Conservation (phyloP, 345 rosid genomes). For the Euphorbia peplus region DNA sequence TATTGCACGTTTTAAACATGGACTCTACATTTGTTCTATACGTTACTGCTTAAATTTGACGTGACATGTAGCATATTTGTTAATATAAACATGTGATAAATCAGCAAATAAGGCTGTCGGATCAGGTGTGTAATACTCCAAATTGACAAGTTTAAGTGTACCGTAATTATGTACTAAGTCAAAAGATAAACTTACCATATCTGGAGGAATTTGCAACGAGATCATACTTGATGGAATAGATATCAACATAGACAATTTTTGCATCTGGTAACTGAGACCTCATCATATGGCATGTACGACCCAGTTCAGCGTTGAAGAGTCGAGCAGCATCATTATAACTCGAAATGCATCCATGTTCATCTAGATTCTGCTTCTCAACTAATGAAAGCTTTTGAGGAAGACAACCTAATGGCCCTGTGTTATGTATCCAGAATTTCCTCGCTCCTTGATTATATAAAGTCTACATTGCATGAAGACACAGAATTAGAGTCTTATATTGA, state of each 20-base stretch:
- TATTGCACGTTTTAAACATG: no score
- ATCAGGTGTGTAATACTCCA: no score
- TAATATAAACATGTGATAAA: no score
- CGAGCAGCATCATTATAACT: conserved; percentile 60
- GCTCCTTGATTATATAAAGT: conserved; percentile 59
- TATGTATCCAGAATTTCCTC: conserved; percentile 83
- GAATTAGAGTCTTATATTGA: neutral
- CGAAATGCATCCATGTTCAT: conserved; percentile 53
- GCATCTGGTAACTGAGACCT: conserved; percentile 50
- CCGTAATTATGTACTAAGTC: no score
- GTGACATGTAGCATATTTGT: no score
- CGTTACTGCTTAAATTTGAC: no score
- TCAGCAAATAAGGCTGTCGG: no score
- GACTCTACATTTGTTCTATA: neutral
- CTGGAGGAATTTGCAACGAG: conserved; percentile 58
- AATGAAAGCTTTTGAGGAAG: conserved; percentile 75
- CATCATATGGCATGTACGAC: conserved; percentile 41
- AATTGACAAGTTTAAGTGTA: no score
- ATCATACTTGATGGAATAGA: conserved; percentile 66
- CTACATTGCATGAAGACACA: conserved; percentile 19
- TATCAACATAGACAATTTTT: conserved; percentile 57
- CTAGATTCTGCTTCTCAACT: conserved; percentile 42
- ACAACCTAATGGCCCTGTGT: conserved; percentile 90
- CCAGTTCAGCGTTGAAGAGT: conserved; percentile 58
- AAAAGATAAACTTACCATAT: conserved; percentile 59